Evolutionary conservation across 257 asterid genomes (phyloP).

Genomic region (Lantana camara): DNA sequence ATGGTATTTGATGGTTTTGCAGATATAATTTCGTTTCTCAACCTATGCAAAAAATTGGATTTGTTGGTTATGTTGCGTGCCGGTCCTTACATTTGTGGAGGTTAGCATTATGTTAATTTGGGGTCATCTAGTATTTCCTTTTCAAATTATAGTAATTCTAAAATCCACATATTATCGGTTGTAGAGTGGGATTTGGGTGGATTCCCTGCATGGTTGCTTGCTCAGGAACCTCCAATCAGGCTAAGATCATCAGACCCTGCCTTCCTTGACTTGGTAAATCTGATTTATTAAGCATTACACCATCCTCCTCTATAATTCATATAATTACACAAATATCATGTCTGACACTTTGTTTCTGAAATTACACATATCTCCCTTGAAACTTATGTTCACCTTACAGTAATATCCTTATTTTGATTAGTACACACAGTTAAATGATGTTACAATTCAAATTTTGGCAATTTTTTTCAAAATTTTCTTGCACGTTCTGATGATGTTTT

Average conservation of each 20-base stretch:
- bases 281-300: neutral
- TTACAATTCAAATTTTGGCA: no score
- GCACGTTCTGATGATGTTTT: no score
- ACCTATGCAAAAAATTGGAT: constrained; percentile 79
- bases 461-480: no score
- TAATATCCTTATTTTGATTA: no score
- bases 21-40: constrained; percentile 72
- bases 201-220: constrained; percentile 93
- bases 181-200: constrained; percentile 99
- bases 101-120: constrained; percentile 42
- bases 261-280: constrained; percentile 67
- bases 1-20: constrained; percentile 79
- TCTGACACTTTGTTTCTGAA: no score
- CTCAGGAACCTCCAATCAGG: constrained; percentile 73
- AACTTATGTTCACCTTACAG: no score
- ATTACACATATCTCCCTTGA: no score
- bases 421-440: no score
- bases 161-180: constrained; percentile 18
- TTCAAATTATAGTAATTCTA: constrained; percentile 4
- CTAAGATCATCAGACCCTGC: constrained; percentile 90
- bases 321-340: no score
- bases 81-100: constrained; percentile 98
- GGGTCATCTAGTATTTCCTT: constrained; percentile 8
- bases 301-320: no score
- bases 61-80: constrained; percentile 92